Percentiles rank a stretch among this genome's conserved stretches.
Conservation (phyloP, 768 basidiomycete genomes). For the Rhodotorula taiwanensis region DNA sequence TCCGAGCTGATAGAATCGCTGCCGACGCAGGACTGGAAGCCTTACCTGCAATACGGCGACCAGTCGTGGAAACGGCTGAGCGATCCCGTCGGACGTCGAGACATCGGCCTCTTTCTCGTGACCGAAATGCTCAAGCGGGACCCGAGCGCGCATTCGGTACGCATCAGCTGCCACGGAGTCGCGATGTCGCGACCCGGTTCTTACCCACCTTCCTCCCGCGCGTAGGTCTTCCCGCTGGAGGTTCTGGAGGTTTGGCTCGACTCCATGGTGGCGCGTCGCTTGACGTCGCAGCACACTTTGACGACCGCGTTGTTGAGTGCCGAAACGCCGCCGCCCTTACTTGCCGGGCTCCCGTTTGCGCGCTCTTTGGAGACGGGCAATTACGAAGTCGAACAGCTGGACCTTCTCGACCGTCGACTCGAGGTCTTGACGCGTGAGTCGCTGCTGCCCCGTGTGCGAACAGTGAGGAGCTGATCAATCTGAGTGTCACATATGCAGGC, state of each 20-base stretch:
- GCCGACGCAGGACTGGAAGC: conserved; percentile 55
- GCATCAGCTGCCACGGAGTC: no score
- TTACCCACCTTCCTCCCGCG: background rate
- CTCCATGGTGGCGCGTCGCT: conserved; percentile 33
- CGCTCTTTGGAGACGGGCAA: background rate
- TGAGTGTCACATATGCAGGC: no score
- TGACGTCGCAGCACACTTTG: conserved; percentile 37
- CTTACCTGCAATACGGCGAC: conserved; percentile 53
- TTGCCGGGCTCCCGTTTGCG: conserved; percentile 17
- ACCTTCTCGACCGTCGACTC: conserved; percentile 22
- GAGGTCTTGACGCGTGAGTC: conserved; percentile 30
- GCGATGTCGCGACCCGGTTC: no score
- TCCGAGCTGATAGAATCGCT: background rate
- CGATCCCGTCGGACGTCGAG: conserved; percentile 52
- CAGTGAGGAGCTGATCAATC: no score
- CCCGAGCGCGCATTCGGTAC: conserved; percentile 19
- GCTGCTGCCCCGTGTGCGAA: no score
- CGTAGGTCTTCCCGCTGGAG: conserved; percentile 33
- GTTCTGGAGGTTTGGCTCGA: conserved; percentile 38
- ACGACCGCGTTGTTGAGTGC: conserved; percentile 26
- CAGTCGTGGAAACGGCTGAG: conserved; percentile 57
- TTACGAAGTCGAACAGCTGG: conserved; percentile 19
- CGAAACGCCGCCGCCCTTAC: conserved; percentile 10
- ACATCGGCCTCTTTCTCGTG: conserved; percentile 60
- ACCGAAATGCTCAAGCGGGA: conserved; percentile 31